These are phyloP conservation scores for Colletotrichum nymphaeae DNA, from an alignment of 2,329 filamentous ascomycete genomes.

Conservation along the genomic window DNA sequence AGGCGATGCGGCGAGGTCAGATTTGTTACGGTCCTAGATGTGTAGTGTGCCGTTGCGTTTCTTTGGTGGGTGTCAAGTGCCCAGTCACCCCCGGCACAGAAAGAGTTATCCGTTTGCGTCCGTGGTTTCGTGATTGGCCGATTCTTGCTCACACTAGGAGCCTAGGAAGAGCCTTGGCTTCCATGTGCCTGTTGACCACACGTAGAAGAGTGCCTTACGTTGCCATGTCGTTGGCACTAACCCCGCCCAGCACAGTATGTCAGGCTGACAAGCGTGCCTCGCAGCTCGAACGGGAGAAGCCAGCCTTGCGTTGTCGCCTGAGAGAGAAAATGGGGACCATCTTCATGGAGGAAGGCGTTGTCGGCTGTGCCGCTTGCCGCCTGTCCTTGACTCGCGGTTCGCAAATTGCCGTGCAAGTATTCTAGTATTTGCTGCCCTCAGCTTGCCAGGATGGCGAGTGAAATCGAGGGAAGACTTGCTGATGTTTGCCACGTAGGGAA, in stretches of 20 bases:
- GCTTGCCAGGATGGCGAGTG: background rate
- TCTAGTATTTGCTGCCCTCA: background rate
- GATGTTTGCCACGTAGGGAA: background rate
- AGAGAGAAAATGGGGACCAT: background rate
- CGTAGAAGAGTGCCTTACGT: background rate
- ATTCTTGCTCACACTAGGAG: background rate
- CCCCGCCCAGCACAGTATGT: background rate
- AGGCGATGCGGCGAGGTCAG: background rate
- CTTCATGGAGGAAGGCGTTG: background rate
- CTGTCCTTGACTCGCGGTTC: background rate
- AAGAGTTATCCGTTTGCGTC: background rate
- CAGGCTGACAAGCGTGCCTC: background rate
- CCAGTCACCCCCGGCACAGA: background rate
- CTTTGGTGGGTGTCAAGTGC: background rate
- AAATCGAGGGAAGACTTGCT: background rate
- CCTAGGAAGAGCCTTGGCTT: background rate
- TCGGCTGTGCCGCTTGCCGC: background rate
- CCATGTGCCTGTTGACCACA: constrained; percentile 2
- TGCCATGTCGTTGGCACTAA: constrained; percentile 2
- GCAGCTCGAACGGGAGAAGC: background rate
- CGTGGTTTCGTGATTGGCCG: background rate
- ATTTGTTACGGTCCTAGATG: background rate
- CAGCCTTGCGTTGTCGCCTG: background rate
- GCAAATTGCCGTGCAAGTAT: background rate
- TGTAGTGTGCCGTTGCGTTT: background rate